Evolutionary conservation across 208 protist genomes (phyloP).

Genomic region (Wallacemonas sp.): DNA sequence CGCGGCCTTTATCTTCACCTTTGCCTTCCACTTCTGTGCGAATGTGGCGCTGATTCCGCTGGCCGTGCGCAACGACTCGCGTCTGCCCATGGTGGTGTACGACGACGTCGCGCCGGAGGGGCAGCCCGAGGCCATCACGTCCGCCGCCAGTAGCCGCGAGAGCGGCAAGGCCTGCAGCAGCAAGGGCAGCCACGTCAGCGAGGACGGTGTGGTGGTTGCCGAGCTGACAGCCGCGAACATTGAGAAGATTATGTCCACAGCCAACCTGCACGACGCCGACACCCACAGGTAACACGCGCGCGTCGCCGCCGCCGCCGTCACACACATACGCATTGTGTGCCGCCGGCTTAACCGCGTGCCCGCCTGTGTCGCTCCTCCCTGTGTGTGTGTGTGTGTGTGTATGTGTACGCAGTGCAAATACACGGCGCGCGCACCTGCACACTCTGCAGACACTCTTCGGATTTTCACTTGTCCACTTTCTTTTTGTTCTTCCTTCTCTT

Average conservation of each 20-base stretch:
- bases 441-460: no score
- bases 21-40: slow-evolving; percentile 57
- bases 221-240: slow-evolving; percentile 35
- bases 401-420: neutral
- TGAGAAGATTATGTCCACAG: slow-evolving; percentile 31
- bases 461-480: no score
- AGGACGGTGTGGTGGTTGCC: slow-evolving; percentile 12
- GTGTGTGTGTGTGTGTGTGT: slow-evolving; percentile 6
- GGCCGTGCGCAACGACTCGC: slow-evolving; percentile 54
- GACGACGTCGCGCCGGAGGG: slow-evolving; percentile 8
- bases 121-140: neutral
- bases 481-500: no score
- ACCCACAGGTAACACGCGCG: neutral
- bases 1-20: slow-evolving; percentile 74
- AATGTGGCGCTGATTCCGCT: slow-evolving; percentile 42
- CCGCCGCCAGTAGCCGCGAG: neutral
- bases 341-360: no score
- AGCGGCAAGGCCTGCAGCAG: neutral
- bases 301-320: no score
- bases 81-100: slow-evolving; percentile 33
- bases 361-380: no score
- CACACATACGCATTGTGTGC: no score
- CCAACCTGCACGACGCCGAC: slow-evolving; percentile 16
- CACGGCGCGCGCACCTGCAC: no score
- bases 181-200: neutral